A percentile compares a stretch with the other conserved stretches of the same genome.
These are phyloP conservation scores for Geotrichum ghanense DNA, from an alignment of 805 yeast genomes.

Conservation along the genomic window DNA sequence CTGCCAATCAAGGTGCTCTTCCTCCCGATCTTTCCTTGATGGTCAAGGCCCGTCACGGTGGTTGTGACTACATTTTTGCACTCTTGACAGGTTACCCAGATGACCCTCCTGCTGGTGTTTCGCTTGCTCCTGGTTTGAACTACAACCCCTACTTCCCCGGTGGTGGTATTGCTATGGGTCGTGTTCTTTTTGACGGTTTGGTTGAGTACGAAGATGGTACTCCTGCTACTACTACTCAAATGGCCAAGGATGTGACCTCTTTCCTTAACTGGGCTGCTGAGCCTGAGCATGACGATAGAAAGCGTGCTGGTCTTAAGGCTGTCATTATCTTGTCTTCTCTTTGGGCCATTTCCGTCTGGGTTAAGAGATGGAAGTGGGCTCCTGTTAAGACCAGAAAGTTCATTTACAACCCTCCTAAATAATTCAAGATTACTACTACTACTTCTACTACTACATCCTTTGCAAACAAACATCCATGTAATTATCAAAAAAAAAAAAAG, in stretches of 20 bases:
- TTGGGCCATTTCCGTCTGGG: constrained; percentile 76
- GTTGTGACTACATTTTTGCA: constrained; percentile 87
- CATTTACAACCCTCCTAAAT: constrained; percentile 85
- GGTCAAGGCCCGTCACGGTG: constrained; percentile 99
- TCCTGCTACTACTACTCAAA: constrained; percentile 95
- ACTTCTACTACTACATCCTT: too few species aligned
- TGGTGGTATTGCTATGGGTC: constrained; percentile 98
- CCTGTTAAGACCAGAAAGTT: constrained; percentile 91
- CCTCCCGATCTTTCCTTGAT: constrained; percentile 97
- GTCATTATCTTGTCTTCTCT: constrained; percentile 65
- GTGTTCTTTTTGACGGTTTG: constrained; percentile 92
- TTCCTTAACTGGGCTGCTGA: constrained; percentile 98
- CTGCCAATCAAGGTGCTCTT: constrained; percentile 97
- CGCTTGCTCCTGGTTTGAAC: constrained; percentile 85
- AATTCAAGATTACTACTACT: too few species aligned
- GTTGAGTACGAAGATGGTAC: constrained; percentile 99
- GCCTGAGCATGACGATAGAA: constrained; percentile 98
- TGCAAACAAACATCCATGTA: too few species aligned
- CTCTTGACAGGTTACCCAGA: constrained; percentile 98
- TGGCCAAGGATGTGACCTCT: constrained; percentile 96
- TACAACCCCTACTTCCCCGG: constrained; percentile 99
- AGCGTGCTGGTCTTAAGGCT: constrained; percentile 92
- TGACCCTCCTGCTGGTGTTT: constrained; percentile 96
- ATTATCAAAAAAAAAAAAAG: too few species aligned
- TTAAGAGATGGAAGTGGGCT: constrained; percentile 97